Percentiles rank a stretch among this genome's conserved stretches.
phyloP scores from a whole-genome alignment of 1,139 yeast genomes.

The Saccharomyces hybrid region DNA sequence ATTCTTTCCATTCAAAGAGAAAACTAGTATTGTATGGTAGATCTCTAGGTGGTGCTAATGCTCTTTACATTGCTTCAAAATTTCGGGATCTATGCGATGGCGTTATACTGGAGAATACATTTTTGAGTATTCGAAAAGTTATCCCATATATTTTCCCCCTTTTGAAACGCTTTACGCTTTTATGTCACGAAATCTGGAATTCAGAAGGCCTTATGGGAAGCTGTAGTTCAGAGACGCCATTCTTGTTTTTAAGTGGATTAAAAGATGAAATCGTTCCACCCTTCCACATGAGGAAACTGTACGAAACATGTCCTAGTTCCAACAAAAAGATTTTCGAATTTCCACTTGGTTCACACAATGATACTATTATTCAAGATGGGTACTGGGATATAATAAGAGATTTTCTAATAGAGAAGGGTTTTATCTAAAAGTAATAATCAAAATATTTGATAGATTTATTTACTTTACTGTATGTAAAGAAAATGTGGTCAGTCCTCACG shows the following conservation, averaged over 20 bases:
- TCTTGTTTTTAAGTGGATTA: slow-evolving; percentile 64
- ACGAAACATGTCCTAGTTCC: slow-evolving; percentile 40
- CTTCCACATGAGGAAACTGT: slow-evolving; percentile 61
- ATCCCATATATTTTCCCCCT: slow-evolving; percentile 79
- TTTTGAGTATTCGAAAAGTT: slow-evolving; percentile 67
- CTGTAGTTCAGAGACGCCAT: slow-evolving; percentile 52
- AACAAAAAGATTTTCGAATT: slow-evolving; percentile 47
- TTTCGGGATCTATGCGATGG: slow-evolving; percentile 48
- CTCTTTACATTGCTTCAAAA: slow-evolving; percentile 68
- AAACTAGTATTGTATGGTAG: slow-evolving; percentile 70
- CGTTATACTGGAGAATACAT: slow-evolving; percentile 78
- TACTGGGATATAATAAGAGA: slow-evolving; percentile 66
- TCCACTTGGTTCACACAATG: slow-evolving; percentile 65
- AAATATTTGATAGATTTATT: neutral
- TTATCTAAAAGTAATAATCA: slow-evolving; percentile 8
- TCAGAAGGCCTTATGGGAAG: slow-evolving; percentile 54
- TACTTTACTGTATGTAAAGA: neutral
- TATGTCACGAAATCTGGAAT: slow-evolving; percentile 81
- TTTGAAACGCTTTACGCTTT: slow-evolving; percentile 46
- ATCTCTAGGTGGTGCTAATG: slow-evolving; percentile 93
- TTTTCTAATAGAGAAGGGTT: slow-evolving; percentile 39
- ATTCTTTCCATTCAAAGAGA: slow-evolving; percentile 47
- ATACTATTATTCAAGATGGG: slow-evolving; percentile 61
- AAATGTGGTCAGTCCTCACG: neutral
- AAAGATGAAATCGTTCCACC: slow-evolving; percentile 93